Base-by-base conservation (phyloP, 2,329 filamentous ascomycete species). In the Pleomassaria siparia region DNA sequence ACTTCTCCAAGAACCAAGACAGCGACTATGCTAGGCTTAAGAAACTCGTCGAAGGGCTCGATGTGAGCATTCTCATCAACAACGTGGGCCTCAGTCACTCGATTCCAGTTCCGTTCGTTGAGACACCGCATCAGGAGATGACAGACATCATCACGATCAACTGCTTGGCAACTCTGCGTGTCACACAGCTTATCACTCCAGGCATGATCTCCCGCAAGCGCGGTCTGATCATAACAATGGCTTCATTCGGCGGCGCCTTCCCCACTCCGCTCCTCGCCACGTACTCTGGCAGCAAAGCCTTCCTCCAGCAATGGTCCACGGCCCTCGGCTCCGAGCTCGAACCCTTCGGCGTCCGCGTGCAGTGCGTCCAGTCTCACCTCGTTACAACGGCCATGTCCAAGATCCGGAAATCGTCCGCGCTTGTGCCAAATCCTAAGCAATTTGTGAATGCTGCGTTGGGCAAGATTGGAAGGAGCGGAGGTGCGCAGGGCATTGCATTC, bases 341-440 rank as follows among this genome's bases (percentile, higher is more conserved):
- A 54, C 83, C 86, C 1, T 80, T 88, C 60, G 88, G 89, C 47
- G 84, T 99, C 32, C 86, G 90, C 55, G 91, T 96, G n/a, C 86
- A 97, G 72, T 83, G 97, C 40, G 86, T 95, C 22, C 82, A 97
- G 59, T 91, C 88, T 60, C 95, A 99, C 72, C 83, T 99, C 40
- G 89, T 99, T 63, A 95, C 91, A 4, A 92, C 89, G 1, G 90
- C 92, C 64, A 99, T 99, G 94, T 92, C 88, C 74, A 99, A 99
- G 80, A 84, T 99, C 61, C 87, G 89, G 62, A 87, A 86, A 47
- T 77, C 90, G 0, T 92, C 83, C 54, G 73, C 85, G 37, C 76
- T 91, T 47, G 87, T 97, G 37, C 94, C 94, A 9, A 90, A 80
- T 49, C 88, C 92, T 12, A 87, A 86, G 69, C 76, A 80, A 44